Base-by-base conservation (phyloP, 2,329 filamentous ascomycete species). In the Aspergillus sp. region DNA sequence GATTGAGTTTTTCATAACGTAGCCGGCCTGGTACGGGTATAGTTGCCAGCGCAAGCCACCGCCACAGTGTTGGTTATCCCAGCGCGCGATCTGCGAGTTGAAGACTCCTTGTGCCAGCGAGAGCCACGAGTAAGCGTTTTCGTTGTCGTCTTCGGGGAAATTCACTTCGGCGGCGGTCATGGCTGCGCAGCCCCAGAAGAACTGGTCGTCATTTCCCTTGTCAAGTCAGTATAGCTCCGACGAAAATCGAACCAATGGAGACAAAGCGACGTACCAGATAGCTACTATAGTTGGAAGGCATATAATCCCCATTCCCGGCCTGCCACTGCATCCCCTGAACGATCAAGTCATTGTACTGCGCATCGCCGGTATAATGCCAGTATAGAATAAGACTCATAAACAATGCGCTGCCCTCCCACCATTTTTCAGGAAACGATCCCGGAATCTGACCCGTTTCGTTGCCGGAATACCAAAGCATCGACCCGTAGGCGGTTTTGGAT, bases 31-130 rank as follows among this genome's bases (percentile, higher is more conserved):
- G 64, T 72, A 76, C 0, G 71, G 67, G 28, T 70, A 74, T 4
- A 75, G 69, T 54, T 76, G 73, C 73, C 73, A 76, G 9, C 71
- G 69, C 66, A 96, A 77, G 7, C 92, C 92, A 57, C 92, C 92
- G 54, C 79, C 81, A 75, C 92, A 96, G 1, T 81, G 82, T 0
- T 77, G 69, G 4, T 78, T 79, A 67, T 95, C 88, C 89, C 91
- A 94, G 22, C 91, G 85, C 17, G 78, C 77, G 3, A 85, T 86
- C 71, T 92, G 92, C 54, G 89, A 87, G 79, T 95, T 92, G 76
- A 93, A 96, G 1, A 92, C 90, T 15, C 89, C 90, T 74, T 93
- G 90, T 0, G 86, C 89, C 49, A 96, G 83, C 13, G 88, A 87
- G n/a, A 95, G 83, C 91, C 91, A 96, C 64, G 90, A 87, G 1